These are phyloP conservation scores for Calocera viscosa DNA, from an alignment of 768 basidiomycete species.

Conservation along the genomic window DNA sequence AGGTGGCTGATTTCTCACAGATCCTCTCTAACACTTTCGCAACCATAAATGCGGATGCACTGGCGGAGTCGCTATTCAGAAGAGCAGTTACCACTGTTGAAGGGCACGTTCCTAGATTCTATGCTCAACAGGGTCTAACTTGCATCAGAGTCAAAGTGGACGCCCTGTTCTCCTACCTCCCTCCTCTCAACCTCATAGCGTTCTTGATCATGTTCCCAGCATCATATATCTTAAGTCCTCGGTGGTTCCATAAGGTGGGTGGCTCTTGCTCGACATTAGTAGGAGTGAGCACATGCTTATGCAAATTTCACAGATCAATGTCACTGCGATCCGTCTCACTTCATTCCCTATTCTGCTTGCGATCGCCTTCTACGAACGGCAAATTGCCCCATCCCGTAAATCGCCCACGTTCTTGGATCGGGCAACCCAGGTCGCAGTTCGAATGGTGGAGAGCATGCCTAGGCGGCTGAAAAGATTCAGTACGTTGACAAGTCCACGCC, in stretches of 20 bases:
- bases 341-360: constrained; percentile 71
- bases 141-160: constrained; percentile 68
- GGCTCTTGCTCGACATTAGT: no score
- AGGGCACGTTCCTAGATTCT: constrained; percentile 40
- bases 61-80: constrained; percentile 92
- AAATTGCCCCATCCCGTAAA: constrained; percentile 52
- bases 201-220: constrained; percentile 77
- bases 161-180: constrained; percentile 84
- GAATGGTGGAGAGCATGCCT: constrained; percentile 60
- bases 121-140: constrained; percentile 6
- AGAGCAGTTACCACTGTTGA: constrained; percentile 90
- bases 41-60: constrained; percentile 83
- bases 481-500: constrained; percentile 31
- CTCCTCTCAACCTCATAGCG: constrained; percentile 83
- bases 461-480: constrained; percentile 60
- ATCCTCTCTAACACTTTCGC: constrained; percentile 94
- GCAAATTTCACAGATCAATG: constrained; percentile 59
- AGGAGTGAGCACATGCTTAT: no score
- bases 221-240: constrained; percentile 72
- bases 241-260: constrained; percentile 91
- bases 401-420: constrained; percentile 61
- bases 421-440: constrained; percentile 51
- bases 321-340: constrained; percentile 79
- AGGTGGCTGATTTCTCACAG: constrained; percentile 30
- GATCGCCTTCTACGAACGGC: constrained; percentile 78